Conservation (phyloP, 2,329 filamentous ascomycete species). For the Colletotrichum viniferum region DNA sequence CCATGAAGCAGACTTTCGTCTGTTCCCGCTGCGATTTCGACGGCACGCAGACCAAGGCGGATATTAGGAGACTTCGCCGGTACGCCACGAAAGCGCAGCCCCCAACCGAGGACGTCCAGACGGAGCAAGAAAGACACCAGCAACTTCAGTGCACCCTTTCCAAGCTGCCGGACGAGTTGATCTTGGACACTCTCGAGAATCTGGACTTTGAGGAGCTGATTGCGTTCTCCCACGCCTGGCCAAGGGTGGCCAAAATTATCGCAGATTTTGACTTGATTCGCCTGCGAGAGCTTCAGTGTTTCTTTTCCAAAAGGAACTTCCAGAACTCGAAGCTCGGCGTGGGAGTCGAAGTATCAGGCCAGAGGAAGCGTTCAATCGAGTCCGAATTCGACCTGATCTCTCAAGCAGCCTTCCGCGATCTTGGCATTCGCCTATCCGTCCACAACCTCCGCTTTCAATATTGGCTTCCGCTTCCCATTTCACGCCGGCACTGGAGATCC, state of each 20-base stretch:
- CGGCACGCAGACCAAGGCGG: background rate
- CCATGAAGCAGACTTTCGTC: slow-evolving; percentile 9
- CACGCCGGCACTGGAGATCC: slow-evolving; percentile 45
- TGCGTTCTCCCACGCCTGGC: slow-evolving; percentile 39
- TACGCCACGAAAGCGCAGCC: background rate
- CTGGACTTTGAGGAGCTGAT: slow-evolving; percentile 41
- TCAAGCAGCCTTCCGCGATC: slow-evolving; percentile 38
- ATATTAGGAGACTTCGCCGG: background rate
- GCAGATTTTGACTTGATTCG: slow-evolving; percentile 39
- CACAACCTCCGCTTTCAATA: slow-evolving; percentile 43
- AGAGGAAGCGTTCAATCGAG: slow-evolving; percentile 32
- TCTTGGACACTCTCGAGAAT: slow-evolving; percentile 37
- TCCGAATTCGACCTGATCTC: slow-evolving; percentile 57
- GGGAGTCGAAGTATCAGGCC: slow-evolving; percentile 35
- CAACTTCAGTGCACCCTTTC: background rate
- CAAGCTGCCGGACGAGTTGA: slow-evolving; percentile 42
- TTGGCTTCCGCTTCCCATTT: slow-evolving; percentile 54
- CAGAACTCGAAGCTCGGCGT: slow-evolving; percentile 43
- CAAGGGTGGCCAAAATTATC: slow-evolving; percentile 37
- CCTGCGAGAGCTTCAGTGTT: slow-evolving; percentile 51
- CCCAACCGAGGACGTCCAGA: background rate
- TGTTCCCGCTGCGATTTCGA: slow-evolving; percentile 31
- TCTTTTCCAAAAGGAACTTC: slow-evolving; percentile 47
- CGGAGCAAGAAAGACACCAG: slow-evolving; percentile 25
- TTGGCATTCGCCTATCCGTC: slow-evolving; percentile 42